Evolutionary conservation across 805 yeast species (phyloP).

Genomic region (Kazachstania psychrophila): DNA sequence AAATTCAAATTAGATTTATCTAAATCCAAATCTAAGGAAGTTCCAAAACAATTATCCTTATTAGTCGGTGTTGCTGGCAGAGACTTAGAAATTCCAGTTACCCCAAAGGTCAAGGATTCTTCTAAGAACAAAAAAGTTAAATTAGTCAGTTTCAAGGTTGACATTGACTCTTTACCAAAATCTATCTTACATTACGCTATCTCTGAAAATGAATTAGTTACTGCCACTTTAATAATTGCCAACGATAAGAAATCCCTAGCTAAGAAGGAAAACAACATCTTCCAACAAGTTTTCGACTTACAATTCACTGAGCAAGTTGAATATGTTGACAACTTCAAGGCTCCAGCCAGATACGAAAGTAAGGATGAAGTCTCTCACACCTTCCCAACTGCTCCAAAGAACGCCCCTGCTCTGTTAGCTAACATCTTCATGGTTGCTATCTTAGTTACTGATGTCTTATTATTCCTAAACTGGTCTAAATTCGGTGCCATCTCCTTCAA

Average conservation of each 20-base stretch:
- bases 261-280: conserved; percentile 8
- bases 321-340: conserved; percentile 4
- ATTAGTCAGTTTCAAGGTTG: conserved; percentile 6
- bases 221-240: conserved; percentile 19
- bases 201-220: conserved; percentile 9
- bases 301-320: conserved; percentile 3
- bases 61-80: conserved; percentile 21
- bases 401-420: conserved; percentile 46
- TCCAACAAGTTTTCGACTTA: conserved; percentile 16
- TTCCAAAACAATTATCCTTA: conserved; percentile 19
- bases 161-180: conserved; percentile 13
- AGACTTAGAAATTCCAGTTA: conserved; percentile 17
- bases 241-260: neutral
- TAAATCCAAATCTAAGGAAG: conserved; percentile 2
- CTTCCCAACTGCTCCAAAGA: conserved; percentile 47
- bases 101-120: conserved; percentile 13
- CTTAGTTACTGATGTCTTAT: conserved; percentile 33
- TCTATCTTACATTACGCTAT: conserved; percentile 17
- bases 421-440: conserved; percentile 40
- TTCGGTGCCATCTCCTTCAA: conserved; percentile 22
- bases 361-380: conserved; percentile 55
- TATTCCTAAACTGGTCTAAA: conserved; percentile 38
- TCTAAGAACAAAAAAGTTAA: conserved; percentile 9
- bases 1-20: conserved; percentile 12
- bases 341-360: conserved; percentile 32